A percentile compares a stretch with the other conserved stretches of the same genome.
Conservation (phyloP, 345 rosid genomes). For the Gynandropsis gynandra region DNA sequence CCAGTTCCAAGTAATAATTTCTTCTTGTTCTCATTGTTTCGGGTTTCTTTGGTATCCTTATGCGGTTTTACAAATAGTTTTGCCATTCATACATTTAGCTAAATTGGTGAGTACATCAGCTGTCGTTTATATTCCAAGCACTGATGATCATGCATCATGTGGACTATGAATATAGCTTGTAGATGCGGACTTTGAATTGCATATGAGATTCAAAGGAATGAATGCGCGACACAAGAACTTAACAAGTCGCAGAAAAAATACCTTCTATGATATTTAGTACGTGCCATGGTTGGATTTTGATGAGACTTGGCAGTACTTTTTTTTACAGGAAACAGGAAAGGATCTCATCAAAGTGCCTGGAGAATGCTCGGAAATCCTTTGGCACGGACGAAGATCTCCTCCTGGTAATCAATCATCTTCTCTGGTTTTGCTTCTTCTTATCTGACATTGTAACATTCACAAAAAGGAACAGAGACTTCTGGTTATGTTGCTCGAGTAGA, state of each 20-base stretch:
- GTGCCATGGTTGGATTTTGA: background rate
- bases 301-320: background rate
- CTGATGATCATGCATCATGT: no score
- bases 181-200: no score
- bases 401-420: conserved; percentile 38
- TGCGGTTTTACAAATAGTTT: conserved; percentile 8
- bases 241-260: no score
- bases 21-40: conserved; percentile 2
- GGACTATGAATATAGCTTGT: no score
- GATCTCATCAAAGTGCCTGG: conserved; percentile 60
- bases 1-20: conserved; percentile 68
- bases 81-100: conserved; percentile 2
- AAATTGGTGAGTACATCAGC: no score
- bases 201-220: no score
- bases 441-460: no score
- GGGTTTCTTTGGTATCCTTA: background rate
- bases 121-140: no score
- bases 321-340: conserved; percentile 46
- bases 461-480: conserved; percentile 11
- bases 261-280: no score
- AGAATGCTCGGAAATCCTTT: conserved; percentile 64
- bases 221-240: no score
- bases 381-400: conserved; percentile 90
- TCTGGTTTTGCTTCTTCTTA: background rate
- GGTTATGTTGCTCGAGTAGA: background rate